Conservation (phyloP, 225 moss, liverwort and hornwort genomes). For the Marchantia paleacea region DNA sequence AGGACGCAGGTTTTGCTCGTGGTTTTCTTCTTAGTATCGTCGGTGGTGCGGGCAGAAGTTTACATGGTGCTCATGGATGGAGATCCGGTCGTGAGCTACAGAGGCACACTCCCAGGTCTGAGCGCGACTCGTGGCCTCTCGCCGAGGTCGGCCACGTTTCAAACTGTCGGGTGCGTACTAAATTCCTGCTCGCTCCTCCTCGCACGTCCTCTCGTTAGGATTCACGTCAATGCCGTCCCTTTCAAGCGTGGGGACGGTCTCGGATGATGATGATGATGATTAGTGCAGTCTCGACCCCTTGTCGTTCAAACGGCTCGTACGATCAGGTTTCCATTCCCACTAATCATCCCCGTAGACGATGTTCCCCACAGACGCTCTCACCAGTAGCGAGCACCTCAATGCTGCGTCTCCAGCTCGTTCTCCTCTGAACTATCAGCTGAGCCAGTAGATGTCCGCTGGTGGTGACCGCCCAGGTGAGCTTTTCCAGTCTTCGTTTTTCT, state of each 20-base stretch:
- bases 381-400: too few species aligned
- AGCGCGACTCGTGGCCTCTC: slow-evolving; percentile 34
- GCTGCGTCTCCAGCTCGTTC: too few species aligned
- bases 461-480: too few species aligned
- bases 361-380: too few species aligned
- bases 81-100: slow-evolving; percentile 44
- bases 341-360: too few species aligned
- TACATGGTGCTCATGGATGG: slow-evolving; percentile 44
- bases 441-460: too few species aligned
- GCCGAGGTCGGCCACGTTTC: slow-evolving; percentile 1
- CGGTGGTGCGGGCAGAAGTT: slow-evolving; percentile 32
- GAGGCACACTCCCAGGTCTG: slow-evolving; percentile 39
- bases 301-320: background rate
- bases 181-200: background rate
- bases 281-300: background rate
- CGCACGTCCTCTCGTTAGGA: background rate
- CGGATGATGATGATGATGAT: background rate
- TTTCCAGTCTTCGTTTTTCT: too few species aligned
- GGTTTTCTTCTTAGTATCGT: background rate
- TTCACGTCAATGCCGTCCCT: background rate
- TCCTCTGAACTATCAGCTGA: too few species aligned
- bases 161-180: slow-evolving; percentile 25
- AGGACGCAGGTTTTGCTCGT: slow-evolving; percentile 8
- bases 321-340: background rate
- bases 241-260: background rate